Conservation (phyloP, 148 eudicot genomes). For the Diospyros lotus region DNA sequence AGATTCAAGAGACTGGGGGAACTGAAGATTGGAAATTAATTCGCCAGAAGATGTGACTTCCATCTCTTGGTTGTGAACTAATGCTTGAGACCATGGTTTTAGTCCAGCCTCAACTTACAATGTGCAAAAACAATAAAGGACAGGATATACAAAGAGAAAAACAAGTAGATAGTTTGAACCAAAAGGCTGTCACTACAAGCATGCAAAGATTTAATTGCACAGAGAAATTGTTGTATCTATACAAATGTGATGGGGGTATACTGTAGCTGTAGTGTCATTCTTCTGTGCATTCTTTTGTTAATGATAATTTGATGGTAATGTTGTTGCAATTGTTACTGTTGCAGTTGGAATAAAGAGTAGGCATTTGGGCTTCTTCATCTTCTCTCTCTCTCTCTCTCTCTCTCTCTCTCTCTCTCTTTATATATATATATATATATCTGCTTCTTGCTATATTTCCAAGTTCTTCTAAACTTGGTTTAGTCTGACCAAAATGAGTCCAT, state of each 20-base stretch:
- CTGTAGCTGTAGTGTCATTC: conserved; percentile 3
- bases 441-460: too few species aligned
- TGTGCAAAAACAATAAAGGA: conserved; percentile 1
- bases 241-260: background rate
- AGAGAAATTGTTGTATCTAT: conserved; percentile 14
- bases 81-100: conserved; percentile 5
- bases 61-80: background rate
- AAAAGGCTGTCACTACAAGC: background rate
- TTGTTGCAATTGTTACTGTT: too few species aligned
- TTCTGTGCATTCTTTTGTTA: conserved; percentile 1
- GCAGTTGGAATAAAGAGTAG: too few species aligned
- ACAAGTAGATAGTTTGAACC: conserved; percentile 2
- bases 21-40: background rate
- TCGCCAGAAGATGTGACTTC: conserved; percentile 8
- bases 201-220: background rate
- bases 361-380: too few species aligned
- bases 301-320: background rate
- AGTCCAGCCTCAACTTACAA: background rate
- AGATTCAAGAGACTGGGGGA: background rate
- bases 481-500: too few species aligned
- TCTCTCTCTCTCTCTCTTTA: too few species aligned
- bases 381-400: too few species aligned
- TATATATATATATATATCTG: too few species aligned
- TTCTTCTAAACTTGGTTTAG: too few species aligned
- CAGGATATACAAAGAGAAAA: background rate